Conservation (phyloP, 2,329 filamentous ascomycete species). For the Trichoderma oligosporum region DNA sequence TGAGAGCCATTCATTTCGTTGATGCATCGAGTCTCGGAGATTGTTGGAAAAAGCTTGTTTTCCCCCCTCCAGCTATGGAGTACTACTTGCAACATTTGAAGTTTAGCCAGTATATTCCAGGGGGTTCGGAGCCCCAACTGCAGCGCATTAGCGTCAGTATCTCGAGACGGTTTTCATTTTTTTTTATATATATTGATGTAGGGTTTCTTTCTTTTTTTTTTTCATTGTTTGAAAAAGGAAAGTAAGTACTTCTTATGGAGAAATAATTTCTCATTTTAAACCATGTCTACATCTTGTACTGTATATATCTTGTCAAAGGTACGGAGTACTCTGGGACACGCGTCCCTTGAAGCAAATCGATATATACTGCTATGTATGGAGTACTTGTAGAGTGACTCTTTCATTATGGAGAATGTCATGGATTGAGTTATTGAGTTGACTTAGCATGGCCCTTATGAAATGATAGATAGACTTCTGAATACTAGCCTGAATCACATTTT, state of each 20-base stretch:
- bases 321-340: too few relatives aligned
- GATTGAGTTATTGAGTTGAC: too few relatives aligned
- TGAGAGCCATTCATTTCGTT: background rate
- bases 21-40: constrained; percentile 7
- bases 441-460: too few relatives aligned
- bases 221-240: too few relatives aligned
- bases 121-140: constrained; percentile 2
- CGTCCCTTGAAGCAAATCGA: background rate
- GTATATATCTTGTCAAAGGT: background rate
- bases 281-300: background rate
- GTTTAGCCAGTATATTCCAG: background rate
- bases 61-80: too few relatives aligned
- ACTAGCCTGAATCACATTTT: background rate
- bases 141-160: background rate
- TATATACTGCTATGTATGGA: background rate
- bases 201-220: background rate
- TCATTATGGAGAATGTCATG: too few relatives aligned
- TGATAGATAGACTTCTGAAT: background rate
- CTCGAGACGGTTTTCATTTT: background rate
- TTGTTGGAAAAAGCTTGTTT: constrained; percentile 12
- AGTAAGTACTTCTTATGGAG: too few relatives aligned
- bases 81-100: too few relatives aligned
- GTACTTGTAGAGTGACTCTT: too few relatives aligned
- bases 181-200: background rate
- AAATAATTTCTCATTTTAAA: too few relatives aligned